Conservation (phyloP, 164 flowering plant genomes). For the Liquidambar formosana region DNA sequence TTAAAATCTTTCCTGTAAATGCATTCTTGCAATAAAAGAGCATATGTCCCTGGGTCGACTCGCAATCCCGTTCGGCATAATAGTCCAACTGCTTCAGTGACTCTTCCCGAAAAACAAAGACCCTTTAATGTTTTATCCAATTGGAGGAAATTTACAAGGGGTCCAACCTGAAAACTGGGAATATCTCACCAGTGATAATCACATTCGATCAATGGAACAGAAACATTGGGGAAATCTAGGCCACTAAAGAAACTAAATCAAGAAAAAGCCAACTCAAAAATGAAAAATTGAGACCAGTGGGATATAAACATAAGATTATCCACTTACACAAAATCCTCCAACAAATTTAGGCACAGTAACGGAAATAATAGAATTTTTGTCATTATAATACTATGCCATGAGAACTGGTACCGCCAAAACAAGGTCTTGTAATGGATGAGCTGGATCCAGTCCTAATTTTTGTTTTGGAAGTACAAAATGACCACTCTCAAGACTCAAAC, state of each 20-base stretch:
- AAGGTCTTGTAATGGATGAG: no score
- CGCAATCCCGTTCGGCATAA: slow-evolving; percentile 42
- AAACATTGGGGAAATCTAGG: not conserved
- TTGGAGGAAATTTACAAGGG: slow-evolving; percentile 13
- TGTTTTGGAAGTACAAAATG: no score
- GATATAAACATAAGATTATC: no score
- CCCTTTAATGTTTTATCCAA: slow-evolving; percentile 49
- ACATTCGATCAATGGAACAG: slow-evolving; percentile 8
- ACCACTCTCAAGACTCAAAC: no score
- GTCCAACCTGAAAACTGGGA: slow-evolving; percentile 51
- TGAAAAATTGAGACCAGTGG: not conserved
- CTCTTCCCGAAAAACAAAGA: slow-evolving; percentile 60
- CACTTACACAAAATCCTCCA: no score
- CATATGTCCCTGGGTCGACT: slow-evolving; percentile 47
- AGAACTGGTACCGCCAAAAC: no score
- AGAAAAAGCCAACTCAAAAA: not conserved
- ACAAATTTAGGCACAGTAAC: no score
- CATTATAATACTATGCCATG: no score
- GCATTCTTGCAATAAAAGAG: slow-evolving; percentile 79
- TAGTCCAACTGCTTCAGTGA: slow-evolving; percentile 56
- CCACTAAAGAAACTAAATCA: no score
- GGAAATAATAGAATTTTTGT: no score
- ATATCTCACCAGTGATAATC: slow-evolving; percentile 31
- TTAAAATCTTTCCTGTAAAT: slow-evolving; percentile 51
- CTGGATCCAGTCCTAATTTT: no score